These are phyloP conservation scores for Pichia sp. DNA, from an alignment of 1,139 yeast species.

Conservation along the genomic window DNA sequence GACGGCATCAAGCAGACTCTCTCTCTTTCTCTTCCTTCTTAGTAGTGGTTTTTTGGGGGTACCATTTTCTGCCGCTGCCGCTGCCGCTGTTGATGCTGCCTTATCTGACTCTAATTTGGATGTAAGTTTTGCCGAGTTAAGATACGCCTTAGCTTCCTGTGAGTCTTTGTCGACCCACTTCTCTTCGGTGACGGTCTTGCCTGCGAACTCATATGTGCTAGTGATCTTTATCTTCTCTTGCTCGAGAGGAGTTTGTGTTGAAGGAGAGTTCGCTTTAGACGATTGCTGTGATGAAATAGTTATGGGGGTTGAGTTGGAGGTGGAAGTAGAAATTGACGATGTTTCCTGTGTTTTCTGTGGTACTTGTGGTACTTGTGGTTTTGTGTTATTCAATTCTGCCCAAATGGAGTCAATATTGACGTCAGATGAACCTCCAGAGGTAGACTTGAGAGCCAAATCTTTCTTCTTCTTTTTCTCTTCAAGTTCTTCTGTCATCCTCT, in stretches of 20 bases:
- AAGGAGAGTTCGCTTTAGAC: neutral
- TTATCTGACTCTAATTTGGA: neutral
- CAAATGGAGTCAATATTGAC: constrained; percentile 48
- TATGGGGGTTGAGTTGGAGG: neutral
- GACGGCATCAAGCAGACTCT: constrained; percentile 69
- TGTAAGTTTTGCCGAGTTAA: constrained; percentile 35
- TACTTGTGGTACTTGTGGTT: no score
- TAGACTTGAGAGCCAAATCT: neutral
- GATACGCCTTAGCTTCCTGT: constrained; percentile 81
- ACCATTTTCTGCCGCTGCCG: constrained; percentile 18
- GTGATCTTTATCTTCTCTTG: constrained; percentile 53
- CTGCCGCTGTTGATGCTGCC: neutral
- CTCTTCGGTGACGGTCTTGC: constrained; percentile 69
- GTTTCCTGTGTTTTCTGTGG: neutral
- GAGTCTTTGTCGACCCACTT: constrained; percentile 70
- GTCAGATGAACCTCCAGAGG: constrained; percentile 11
- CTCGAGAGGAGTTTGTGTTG: no score
- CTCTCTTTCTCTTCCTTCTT: constrained; percentile 51
- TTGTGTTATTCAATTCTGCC: constrained; percentile 38
- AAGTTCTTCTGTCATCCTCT: constrained; percentile 36
- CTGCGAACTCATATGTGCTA: constrained; percentile 84
- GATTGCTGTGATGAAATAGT: neutral
- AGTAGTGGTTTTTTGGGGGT: constrained; percentile 11
- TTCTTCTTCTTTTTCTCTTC: constrained; percentile 23
- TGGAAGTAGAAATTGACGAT: neutral